phyloP scores from a whole-genome alignment of 1,284 basidiomycete species.

The Phaffia rhodozyma region DNA sequence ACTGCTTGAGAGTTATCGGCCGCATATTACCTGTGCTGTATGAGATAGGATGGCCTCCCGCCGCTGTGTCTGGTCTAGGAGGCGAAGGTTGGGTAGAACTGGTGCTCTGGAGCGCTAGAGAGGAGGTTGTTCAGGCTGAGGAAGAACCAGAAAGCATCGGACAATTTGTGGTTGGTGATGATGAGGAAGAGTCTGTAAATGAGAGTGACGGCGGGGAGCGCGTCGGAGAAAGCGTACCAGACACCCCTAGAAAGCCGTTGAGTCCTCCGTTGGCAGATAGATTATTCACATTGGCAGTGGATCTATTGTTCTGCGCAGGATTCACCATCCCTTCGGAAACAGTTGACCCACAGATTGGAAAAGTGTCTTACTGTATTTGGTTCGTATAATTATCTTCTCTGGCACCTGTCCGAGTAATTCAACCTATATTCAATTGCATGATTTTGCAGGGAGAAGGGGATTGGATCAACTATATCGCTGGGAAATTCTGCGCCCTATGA shows the following conservation, averaged over 20 bases:
- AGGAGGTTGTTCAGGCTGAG: slow-evolving; percentile 18
- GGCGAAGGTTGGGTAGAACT: slow-evolving; percentile 52
- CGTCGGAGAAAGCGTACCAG: slow-evolving; percentile 14
- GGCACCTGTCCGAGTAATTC: slow-evolving; percentile 7
- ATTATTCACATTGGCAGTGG: slow-evolving; percentile 62
- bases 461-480: slow-evolving; percentile 65
- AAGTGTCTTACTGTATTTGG: slow-evolving; percentile 55
- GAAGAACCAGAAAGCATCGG: slow-evolving; percentile 25
- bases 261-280: slow-evolving; percentile 64
- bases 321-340: slow-evolving; percentile 67
- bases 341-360: no score
- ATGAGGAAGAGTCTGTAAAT: slow-evolving; percentile 40
- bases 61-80: slow-evolving; percentile 23
- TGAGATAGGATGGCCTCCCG: slow-evolving; percentile 57
- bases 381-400: slow-evolving; percentile 31
- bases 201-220: slow-evolving; percentile 17
- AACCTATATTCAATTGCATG: background rate
- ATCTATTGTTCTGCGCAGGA: slow-evolving; percentile 79
- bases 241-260: slow-evolving; percentile 35
- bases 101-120: slow-evolving; percentile 46
- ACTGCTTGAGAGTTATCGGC: slow-evolving; percentile 72
- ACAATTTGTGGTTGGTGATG: slow-evolving; percentile 48
- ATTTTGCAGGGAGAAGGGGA: slow-evolving; percentile 66
- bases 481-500: slow-evolving; percentile 58
- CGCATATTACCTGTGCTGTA: slow-evolving; percentile 78